A percentile compares a stretch with the other conserved stretches of the same genome.
Conservation (phyloP, 2,329 filamentous ascomycete species). For the Thermochaetoides dissita region DNA sequence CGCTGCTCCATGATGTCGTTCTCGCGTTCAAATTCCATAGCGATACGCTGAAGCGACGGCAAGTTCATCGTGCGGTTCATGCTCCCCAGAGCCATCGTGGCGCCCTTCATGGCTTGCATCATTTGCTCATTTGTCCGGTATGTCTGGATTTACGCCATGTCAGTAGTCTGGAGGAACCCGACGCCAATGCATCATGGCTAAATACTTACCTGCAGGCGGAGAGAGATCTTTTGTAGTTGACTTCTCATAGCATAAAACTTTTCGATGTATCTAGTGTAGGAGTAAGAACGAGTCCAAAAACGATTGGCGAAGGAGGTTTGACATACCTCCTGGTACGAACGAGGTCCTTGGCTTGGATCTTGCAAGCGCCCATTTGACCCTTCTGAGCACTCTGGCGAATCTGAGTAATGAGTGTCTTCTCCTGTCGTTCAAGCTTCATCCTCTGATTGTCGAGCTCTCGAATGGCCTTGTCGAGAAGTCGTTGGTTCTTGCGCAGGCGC, state of each 20-base stretch:
- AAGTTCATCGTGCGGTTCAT: conserved; percentile 99
- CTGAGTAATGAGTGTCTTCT: conserved; percentile 89
- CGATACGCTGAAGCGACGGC: conserved; percentile 84
- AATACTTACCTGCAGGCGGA: conserved; percentile 71
- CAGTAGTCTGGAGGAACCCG: not conserved
- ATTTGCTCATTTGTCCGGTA: conserved; percentile 98
- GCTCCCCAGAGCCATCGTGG: conserved; percentile 78
- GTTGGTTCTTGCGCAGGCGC: conserved; percentile 83
- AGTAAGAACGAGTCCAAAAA: not conserved
- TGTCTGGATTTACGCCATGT: conserved; percentile 41
- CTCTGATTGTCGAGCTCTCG: conserved; percentile 90
- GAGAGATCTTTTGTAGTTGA: conserved; percentile 86
- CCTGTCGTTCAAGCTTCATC: conserved; percentile 92
- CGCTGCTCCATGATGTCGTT: conserved; percentile 99
- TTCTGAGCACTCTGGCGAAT: conserved; percentile 99
- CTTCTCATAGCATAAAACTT: conserved; percentile 99
- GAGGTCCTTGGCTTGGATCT: conserved; percentile 95
- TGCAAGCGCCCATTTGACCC: conserved; percentile 94
- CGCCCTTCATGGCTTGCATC: conserved; percentile 99
- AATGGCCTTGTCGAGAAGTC: conserved; percentile 93
- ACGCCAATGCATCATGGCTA: not conserved
- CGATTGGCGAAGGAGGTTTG: no score
- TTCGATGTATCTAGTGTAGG: conserved; percentile 63
- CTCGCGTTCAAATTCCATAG: conserved; percentile 97
- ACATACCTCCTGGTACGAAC: conserved; percentile 69